Percentiles rank a stretch among this genome's conserved stretches.
Evolutionary conservation across 306 rosid species (phyloP).

Genomic region (Medicago arabica): DNA sequence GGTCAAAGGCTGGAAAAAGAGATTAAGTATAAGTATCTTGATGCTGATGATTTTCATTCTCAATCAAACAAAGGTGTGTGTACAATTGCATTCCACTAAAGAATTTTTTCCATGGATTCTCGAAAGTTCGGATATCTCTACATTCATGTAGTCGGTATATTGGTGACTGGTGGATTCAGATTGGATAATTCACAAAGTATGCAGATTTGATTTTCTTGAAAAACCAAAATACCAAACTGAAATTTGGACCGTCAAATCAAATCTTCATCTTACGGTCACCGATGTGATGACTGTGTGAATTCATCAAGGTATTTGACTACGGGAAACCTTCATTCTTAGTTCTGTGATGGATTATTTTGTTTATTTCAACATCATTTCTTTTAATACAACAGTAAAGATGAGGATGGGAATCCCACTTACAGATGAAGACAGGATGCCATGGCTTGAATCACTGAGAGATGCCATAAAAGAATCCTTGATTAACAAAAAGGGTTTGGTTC

Average conservation of each 20-base stretch:
- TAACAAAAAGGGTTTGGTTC: slow-evolving; percentile 48
- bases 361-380: not conserved
- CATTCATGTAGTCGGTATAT: not conserved
- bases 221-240: too few species aligned
- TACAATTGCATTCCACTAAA: too few species aligned
- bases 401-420: slow-evolving; percentile 71
- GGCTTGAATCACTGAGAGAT: slow-evolving; percentile 74
- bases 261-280: not conserved
- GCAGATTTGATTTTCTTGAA: not conserved
- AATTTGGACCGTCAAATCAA: not conserved
- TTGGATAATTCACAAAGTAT: not conserved
- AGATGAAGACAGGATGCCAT: slow-evolving; percentile 78
- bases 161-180: not conserved
- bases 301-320: not conserved
- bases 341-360: not conserved
- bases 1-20: slow-evolving; percentile 70
- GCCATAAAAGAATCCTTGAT: slow-evolving; percentile 45
- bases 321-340: not conserved
- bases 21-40: slow-evolving; percentile 60
- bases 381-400: slow-evolving; percentile 70
- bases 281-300: not conserved
- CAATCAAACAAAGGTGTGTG: slow-evolving; percentile 78
- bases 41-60: slow-evolving; percentile 91
- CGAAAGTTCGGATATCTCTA: not conserved
- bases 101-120: not conserved